Conservation (phyloP, 2,329 filamentous ascomycete species). For the Verticillium klebahnii region DNA sequence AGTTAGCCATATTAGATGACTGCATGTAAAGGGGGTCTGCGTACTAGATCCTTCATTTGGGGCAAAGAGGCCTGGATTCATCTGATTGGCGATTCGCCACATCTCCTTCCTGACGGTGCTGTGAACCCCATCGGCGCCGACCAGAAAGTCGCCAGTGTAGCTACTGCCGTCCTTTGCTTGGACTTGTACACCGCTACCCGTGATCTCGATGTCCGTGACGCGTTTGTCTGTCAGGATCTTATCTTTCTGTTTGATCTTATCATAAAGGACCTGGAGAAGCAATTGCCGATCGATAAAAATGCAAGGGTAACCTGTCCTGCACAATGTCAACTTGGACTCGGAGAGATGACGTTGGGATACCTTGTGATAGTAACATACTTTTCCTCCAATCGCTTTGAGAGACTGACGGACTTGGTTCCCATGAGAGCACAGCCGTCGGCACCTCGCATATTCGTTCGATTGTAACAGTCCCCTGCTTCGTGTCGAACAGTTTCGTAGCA, state of each 20-base stretch:
- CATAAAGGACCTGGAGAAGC: slow-evolving; percentile 27
- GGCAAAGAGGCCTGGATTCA: slow-evolving; percentile 18
- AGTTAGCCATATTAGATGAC: no score
- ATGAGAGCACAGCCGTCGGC: no score
- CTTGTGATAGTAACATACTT: slow-evolving; percentile 4
- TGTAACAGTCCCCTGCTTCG: slow-evolving; percentile 12
- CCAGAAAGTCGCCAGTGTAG: slow-evolving; percentile 26
- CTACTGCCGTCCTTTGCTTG: slow-evolving; percentile 21
- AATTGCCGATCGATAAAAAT: slow-evolving; percentile 31
- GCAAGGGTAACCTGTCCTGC: slow-evolving; percentile 21
- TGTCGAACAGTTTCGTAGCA: slow-evolving; percentile 21
- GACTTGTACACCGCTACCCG: slow-evolving; percentile 18
- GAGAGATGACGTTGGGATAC: no score
- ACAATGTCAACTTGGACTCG: no score
- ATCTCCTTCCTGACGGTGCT: slow-evolving; percentile 28
- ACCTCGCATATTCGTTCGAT: slow-evolving; percentile 13
- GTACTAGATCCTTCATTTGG: slow-evolving; percentile 11
- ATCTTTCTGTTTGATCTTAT: slow-evolving; percentile 23
- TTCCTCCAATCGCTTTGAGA: slow-evolving; percentile 4
- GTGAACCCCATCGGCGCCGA: slow-evolving; percentile 35
- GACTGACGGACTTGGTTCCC: slow-evolving; percentile 1
- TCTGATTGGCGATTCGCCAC: slow-evolving; percentile 15
- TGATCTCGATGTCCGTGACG: slow-evolving; percentile 7
- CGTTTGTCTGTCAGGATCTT: slow-evolving; percentile 12
- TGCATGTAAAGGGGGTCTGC: neutral